These are phyloP conservation scores for Phyllosticta citribraziliensis DNA, from an alignment of 2,329 filamentous ascomycete species.

Conservation along the genomic window DNA sequence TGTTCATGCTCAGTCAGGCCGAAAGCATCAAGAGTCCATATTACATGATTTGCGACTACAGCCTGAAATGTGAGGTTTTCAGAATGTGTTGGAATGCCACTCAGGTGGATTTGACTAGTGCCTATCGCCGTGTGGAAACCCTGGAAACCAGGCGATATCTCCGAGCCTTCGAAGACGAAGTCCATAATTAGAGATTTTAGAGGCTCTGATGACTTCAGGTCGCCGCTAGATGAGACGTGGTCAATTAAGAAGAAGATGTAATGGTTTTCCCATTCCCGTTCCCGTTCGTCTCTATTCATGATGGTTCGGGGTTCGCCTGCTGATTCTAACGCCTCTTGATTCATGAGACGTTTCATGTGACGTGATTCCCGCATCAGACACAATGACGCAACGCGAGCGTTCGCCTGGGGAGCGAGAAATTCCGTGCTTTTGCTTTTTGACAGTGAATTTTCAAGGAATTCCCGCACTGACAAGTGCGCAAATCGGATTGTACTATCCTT, in stretches of 20 bases:
- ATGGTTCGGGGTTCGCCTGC: too few relatives aligned
- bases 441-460: background rate
- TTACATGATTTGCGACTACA: background rate
- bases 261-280: too few relatives aligned
- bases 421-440: background rate
- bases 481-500: background rate
- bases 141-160: too few relatives aligned
- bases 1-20: background rate
- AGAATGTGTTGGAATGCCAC: too few relatives aligned
- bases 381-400: background rate
- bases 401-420: background rate
- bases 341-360: background rate
- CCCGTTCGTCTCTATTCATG: too few relatives aligned
- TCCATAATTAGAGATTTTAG: too few relatives aligned
- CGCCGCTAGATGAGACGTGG: too few relatives aligned
- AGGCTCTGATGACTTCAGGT: too few relatives aligned
- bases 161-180: too few relatives aligned
- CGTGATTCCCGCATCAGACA: background rate
- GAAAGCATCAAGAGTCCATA: background rate
- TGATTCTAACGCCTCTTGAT: background rate
- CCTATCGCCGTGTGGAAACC: too few relatives aligned
- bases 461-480: background rate
- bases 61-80: background rate
- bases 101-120: too few relatives aligned
- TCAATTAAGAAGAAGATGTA: too few relatives aligned